Base-by-base conservation (phyloP, 805 yeast genomes). In the Dipodascus albidus region DNA sequence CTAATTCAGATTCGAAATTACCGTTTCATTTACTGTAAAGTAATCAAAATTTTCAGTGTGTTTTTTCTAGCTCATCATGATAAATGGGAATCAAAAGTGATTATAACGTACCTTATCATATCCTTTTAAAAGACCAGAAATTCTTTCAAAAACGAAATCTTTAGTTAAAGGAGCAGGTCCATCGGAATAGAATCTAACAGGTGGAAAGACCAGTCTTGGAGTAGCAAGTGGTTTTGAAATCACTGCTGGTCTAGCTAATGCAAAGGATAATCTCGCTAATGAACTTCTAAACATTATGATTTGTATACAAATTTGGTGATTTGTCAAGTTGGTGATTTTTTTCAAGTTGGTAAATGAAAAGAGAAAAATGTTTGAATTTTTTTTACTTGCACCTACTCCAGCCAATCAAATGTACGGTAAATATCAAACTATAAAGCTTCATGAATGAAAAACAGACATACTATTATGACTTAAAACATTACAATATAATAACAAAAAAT, bases 91-190 rank as follows among this genome's bases (percentile, higher is more conserved):
- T 38, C 20, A 38, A 6, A 11, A 31, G 14, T 31, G 76, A 54
- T 75, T 72, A 55, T 75, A 77, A 49, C 79, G 72, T 58, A 79
- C 77, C 70, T 83, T 82, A 68, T 76, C 80, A 61, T 82, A 80
- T 31, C 82, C 76, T 62, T 75, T 74, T 64, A 84, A 72, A 56
- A 91, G 93, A 64, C 86, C 91, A 56, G 83, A 69, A 50, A 93
- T 85, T 71, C 97, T 82, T 58, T 80, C 78, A 56, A 87, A 75
- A 58, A 89, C 91, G 68, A 85, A 95, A 48, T 84, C 90, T 64
- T 79, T 78, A 53, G 87, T 75, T 63, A 89, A 61, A 42, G 68
- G 76, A 49, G 83, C 78, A 33, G 86, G 78, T 53, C 76, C 82
- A 52, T 85, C 80, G 19, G 78, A 67, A 70, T 82, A 82, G 65